Base-by-base conservation (phyloP, 345 rosid species). In the Abelmoschus esculentus region DNA sequence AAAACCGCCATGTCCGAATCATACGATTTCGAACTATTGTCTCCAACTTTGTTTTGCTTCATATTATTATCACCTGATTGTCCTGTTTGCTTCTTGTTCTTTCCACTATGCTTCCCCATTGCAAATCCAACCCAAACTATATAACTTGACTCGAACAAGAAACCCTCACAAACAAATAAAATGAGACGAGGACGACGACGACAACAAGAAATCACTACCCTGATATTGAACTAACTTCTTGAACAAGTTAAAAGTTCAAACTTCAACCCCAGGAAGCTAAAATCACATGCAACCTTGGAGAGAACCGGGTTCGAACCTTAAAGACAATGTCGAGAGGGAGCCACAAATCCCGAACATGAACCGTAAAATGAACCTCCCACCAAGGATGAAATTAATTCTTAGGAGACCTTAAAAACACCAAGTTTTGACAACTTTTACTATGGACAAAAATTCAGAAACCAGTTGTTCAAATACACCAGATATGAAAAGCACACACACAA, bases 81-180 rank as follows among this genome's bases (percentile, higher is more conserved):
- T 22, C 26, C 26, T 22, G 26, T 22, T 22, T 22, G 75, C 64
- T 74, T 77, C 82, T 79, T 83, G 34, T 80, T 78, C 83, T 80
- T 81, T 38, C 83, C 84, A 70, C 74, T 49, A 66, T 81, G 79
- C 82, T 82, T 86, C 71, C 83, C 87, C 86, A 89, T 83, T 32
- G 3, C 31, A 53, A 79, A 64, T 46, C 63, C 66, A 62, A 29
- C 53, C 61, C 68, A 54, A 70, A 54, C 26, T 63, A 75, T 61
- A 17, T 44, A 49, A 26, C 61, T 22, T 50, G 66, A 53, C 52
- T 52, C 22, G 36, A 66, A 38, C 70, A 31, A 44, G 32, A 40
- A 68, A 38, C 31, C 69, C 73, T 56, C 19, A 22, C 26, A 22
- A 22, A 22, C 26, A 22, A 22, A 22, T 22, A 22, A 22, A 22